phyloP scores from a whole-genome alignment of 2,329 filamentous ascomycete species.

The Thielaviopsis punctulata region DNA sequence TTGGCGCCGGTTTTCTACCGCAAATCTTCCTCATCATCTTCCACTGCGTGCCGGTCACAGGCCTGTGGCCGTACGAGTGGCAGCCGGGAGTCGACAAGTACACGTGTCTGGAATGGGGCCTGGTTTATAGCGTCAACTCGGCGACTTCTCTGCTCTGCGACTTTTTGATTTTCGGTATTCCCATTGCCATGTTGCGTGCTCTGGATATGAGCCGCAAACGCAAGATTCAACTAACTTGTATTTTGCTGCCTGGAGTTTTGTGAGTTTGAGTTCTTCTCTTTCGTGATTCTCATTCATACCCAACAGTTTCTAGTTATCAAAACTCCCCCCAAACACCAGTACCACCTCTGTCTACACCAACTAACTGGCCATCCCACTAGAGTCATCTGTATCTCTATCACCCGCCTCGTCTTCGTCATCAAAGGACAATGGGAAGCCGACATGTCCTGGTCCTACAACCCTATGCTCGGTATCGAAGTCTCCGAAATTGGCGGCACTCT shows the following conservation, averaged over 20 bases:
- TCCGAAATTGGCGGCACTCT: constrained; percentile 33
- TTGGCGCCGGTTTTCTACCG: constrained; percentile 27
- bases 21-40: constrained; percentile 34
- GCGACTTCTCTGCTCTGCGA: constrained; percentile 32
- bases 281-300: no score
- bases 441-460: constrained; percentile 33
- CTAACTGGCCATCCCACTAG: constrained; percentile 15
- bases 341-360: background rate
- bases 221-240: constrained; percentile 29
- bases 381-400: constrained; percentile 30
- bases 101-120: constrained; percentile 30
- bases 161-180: constrained; percentile 32
- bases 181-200: constrained; percentile 28
- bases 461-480: constrained; percentile 31
- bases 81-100: constrained; percentile 25
- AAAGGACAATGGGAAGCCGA: constrained; percentile 29
- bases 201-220: constrained; percentile 26
- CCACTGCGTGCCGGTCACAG: constrained; percentile 33
- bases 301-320: no score
- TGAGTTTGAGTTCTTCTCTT: constrained; percentile 17
- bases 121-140: constrained; percentile 35
- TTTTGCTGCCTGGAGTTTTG: constrained; percentile 32
- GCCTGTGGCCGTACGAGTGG: constrained; percentile 32
- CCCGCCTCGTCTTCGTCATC: constrained; percentile 30
- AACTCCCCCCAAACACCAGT: no score